Percentiles rank a stretch among this genome's conserved stretches.
Conservation (phyloP, 306 rosid genomes). For the Citrullus colocynthis region DNA sequence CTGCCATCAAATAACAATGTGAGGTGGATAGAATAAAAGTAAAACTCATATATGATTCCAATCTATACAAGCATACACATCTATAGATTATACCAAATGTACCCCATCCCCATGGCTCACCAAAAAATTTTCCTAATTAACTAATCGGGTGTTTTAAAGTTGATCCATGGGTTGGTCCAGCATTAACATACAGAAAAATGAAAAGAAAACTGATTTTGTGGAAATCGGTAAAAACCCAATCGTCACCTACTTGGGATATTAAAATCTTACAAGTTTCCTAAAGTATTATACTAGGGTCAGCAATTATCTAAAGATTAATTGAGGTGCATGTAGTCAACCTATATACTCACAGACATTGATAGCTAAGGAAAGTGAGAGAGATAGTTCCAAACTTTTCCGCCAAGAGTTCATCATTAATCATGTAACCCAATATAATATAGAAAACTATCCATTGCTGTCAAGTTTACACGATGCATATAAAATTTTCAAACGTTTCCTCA, state of each 20-base stretch:
- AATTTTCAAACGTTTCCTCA: too few relatives aligned
- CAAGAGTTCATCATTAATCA: too few relatives aligned
- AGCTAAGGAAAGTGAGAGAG: too few relatives aligned
- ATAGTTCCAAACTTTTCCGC: too few relatives aligned
- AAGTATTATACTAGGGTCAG: neutral
- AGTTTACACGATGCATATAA: too few relatives aligned
- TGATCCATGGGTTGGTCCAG: neutral
- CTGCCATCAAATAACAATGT: conserved; percentile 32
- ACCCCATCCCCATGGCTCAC: neutral
- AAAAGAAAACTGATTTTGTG: neutral
- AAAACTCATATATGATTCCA: neutral
- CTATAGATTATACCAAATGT: neutral
- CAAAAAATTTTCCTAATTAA: neutral
- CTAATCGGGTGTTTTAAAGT: neutral
- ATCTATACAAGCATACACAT: neutral
- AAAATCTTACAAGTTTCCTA: neutral
- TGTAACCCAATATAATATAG: too few relatives aligned
- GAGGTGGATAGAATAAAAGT: neutral
- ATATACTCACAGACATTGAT: too few relatives aligned
- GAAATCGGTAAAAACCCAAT: neutral
- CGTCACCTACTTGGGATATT: neutral
- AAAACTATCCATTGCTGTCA: too few relatives aligned
- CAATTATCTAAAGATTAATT: neutral
- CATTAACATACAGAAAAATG: neutral
- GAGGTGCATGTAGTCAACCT: neutral